Conservation (phyloP, 2,329 filamentous ascomycete species). For the Colletotrichum sojae region DNA sequence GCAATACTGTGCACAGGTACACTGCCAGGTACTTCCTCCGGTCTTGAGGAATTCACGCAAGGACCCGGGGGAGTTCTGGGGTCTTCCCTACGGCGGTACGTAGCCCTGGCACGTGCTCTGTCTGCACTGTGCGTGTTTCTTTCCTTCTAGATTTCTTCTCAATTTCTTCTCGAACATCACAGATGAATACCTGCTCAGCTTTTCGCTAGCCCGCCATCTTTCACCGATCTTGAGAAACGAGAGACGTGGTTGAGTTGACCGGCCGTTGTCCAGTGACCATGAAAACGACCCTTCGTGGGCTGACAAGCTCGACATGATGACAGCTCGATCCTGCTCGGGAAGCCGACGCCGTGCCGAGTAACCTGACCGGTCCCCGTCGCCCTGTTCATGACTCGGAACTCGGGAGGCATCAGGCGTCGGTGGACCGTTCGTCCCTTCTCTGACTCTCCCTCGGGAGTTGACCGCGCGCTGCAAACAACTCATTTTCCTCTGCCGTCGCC, state of each 20-base stretch:
- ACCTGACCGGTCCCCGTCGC: not conserved
- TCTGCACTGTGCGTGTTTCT: too few relatives aligned
- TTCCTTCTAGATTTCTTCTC: too few relatives aligned
- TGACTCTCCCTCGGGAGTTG: slow-evolving; percentile 35
- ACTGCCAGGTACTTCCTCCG: not conserved
- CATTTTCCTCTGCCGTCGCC: slow-evolving; percentile 1
- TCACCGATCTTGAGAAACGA: too few relatives aligned
- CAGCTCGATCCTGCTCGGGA: not conserved
- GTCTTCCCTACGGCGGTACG: too few relatives aligned
- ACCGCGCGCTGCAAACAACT: slow-evolving; percentile 15
- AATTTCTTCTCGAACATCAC: too few relatives aligned
- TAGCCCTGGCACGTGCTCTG: too few relatives aligned
- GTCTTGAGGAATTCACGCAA: too few relatives aligned
- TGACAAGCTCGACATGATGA: not conserved
- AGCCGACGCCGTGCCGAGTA: not conserved
- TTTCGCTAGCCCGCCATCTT: too few relatives aligned
- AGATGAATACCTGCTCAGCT: too few relatives aligned
- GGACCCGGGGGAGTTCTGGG: too few relatives aligned
- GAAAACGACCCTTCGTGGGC: not conserved
- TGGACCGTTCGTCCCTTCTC: slow-evolving; percentile 10
- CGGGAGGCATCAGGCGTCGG: not conserved
- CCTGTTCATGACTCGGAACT: slow-evolving; percentile 27
- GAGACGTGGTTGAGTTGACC: too few relatives aligned
- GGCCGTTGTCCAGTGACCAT: not conserved
- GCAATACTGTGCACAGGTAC: slow-evolving; percentile 7